Evolutionary conservation across 352 stramenopile genomes (phyloP).

Genomic region (Elongisporangium senticosum): DNA sequence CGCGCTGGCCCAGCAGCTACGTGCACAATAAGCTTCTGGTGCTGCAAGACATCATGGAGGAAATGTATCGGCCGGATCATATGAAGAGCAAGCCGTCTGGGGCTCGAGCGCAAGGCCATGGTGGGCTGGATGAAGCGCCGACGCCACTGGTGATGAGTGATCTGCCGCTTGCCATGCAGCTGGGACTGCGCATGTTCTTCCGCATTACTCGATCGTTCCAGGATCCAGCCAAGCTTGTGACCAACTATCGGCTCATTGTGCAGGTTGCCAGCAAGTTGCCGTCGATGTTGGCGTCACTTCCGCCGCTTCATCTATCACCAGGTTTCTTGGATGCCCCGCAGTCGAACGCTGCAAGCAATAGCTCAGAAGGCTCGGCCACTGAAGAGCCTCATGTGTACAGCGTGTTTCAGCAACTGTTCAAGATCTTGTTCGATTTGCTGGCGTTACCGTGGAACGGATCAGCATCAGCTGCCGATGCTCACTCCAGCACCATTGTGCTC

Average conservation of each 20-base stretch:
- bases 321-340: slow-evolving; percentile 22
- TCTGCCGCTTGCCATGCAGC: slow-evolving; percentile 34
- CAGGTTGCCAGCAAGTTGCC: slow-evolving; percentile 53
- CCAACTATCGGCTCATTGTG: slow-evolving; percentile 30
- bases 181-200: slow-evolving; percentile 71
- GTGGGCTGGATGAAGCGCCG: neutral
- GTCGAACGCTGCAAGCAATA: slow-evolving; percentile 3
- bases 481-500: slow-evolving; percentile 2
- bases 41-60: slow-evolving; percentile 19
- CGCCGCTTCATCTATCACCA: slow-evolving; percentile 46
- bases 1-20: slow-evolving; percentile 13
- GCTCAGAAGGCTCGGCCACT: neutral
- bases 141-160: slow-evolving; percentile 28
- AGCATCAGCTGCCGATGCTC: neutral
- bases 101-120: neutral
- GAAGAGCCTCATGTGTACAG: slow-evolving; percentile 13
- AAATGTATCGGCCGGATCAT: slow-evolving; percentile 16
- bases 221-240: slow-evolving; percentile 14
- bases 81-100: neutral
- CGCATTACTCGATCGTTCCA: slow-evolving; percentile 46
- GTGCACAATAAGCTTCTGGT: slow-evolving; percentile 39
- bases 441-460: slow-evolving; percentile 4
- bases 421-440: slow-evolving; percentile 36
- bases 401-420: slow-evolving; percentile 53
- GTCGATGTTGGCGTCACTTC: slow-evolving; percentile 42